These are phyloP conservation scores for Flaveria ramosissima DNA, from an alignment of 129 eudicot species.

Conservation along the genomic window DNA sequence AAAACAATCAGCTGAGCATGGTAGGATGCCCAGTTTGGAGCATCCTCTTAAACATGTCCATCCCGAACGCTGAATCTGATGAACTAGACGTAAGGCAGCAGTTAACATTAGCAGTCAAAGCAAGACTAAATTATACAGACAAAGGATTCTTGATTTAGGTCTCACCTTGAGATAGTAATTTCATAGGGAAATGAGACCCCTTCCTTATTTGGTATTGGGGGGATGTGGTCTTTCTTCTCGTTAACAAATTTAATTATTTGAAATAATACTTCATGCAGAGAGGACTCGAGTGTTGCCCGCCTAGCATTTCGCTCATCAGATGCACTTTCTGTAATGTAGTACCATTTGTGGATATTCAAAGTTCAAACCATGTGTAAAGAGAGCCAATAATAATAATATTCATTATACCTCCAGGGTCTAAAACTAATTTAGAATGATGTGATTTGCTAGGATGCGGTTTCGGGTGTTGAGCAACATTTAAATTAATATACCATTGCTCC, in stretches of 20 bases:
- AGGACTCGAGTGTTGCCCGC: constrained; percentile 72
- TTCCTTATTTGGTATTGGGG: constrained; percentile 81
- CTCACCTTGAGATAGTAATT: constrained; percentile 91
- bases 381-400: not conserved
- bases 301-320: constrained; percentile 50
- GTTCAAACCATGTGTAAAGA: no score
- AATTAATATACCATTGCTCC: constrained; percentile 94
- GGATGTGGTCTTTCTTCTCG: constrained; percentile 97
- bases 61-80: constrained; percentile 98
- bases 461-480: constrained; percentile 77
- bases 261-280: constrained; percentile 88
- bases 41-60: constrained; percentile 99
- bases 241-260: constrained; percentile 95
- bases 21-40: constrained; percentile 99
- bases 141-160: not conserved
- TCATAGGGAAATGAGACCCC: constrained; percentile 92
- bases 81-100: constrained; percentile 70
- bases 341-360: not conserved
- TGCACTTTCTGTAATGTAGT: constrained; percentile 10
- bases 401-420: constrained; percentile 78
- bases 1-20: constrained; percentile 78
- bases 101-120: not conserved
- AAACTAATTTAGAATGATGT: constrained; percentile 69
- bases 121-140: not conserved
- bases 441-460: constrained; percentile 77